Base-by-base conservation (phyloP, 495 filamentous ascomycete genomes). In the Extremus antarcticus region DNA sequence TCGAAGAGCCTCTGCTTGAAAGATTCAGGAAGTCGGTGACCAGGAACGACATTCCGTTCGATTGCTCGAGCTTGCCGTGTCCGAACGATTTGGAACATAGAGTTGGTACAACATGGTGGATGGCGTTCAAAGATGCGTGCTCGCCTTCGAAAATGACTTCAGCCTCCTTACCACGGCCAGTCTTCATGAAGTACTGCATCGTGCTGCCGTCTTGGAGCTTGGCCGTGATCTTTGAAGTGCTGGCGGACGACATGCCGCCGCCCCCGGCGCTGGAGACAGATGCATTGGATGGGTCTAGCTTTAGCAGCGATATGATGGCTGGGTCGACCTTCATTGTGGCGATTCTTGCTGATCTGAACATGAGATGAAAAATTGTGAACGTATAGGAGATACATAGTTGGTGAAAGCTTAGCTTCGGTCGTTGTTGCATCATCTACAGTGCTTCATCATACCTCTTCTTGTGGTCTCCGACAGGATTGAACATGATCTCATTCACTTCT, bases 1-100 rank as follows among this genome's bases (percentile, higher is more conserved):
- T 56, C 23, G 48, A 41, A 3, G 40, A 49, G 23, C 46, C 47
- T 16, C 62, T 58, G 40, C 59, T 57, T 21, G 69, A 65, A 17
- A 94, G 75, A 43, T 88, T 77, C 0, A 97, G 74, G 67, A 88
- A 97, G 58, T 90, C 86, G 0, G 88, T 95, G 0, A 76, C 82
- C 13, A 97, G 79, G 64, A 88, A 95, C 58, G 72, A 81, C 23
- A 70, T 78, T 17, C 64, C 64, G 0, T 67, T 65, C n/a, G 65
- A 63, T 3, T 78, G 72, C 24, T 71, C 65, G 15, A 89, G 72
- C 4, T 71, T 52, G 20, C 91, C 88, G 64, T 85, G 79, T 43
- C 84, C 84, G 64, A 87, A 74, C 17, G 84, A 82, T 49, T 73
- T 70, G 0, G 90, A 87, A 64, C 85, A 90, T 53, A 96, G 77